Percentiles rank a stretch among this genome's conserved stretches.
These are phyloP conservation scores for Melaleuca alternifolia DNA, from an alignment of 345 rosid genomes.

Conservation along the genomic window DNA sequence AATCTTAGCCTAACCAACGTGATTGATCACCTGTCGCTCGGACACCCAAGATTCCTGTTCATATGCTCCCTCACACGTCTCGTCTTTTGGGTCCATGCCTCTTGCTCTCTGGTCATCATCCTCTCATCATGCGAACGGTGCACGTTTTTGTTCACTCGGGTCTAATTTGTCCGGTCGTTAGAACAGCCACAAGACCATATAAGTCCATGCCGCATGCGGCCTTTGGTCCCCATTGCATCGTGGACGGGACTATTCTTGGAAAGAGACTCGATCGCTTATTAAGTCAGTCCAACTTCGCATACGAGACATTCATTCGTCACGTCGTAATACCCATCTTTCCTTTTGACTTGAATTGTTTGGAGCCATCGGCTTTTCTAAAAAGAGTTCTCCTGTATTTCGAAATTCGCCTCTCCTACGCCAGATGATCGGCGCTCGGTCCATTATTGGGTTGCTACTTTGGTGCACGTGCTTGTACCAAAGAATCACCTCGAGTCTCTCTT, in stretches of 20 bases:
- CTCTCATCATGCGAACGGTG: not conserved
- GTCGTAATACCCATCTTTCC: not conserved
- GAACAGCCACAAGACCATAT: not conserved
- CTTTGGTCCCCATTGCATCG: not conserved
- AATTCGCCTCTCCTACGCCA: not conserved
- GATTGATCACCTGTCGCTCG: not conserved
- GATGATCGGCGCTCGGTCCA: not conserved
- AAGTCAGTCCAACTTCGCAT: not conserved
- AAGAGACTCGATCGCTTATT: not conserved
- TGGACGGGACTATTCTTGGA: not conserved
- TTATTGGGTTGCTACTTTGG: not conserved
- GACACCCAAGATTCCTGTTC: not conserved
- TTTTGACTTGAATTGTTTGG: not conserved
- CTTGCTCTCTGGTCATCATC: no score
- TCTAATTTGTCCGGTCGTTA: not conserved
- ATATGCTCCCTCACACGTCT: not conserved
- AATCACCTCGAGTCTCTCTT: not conserved
- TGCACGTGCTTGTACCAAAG: not conserved
- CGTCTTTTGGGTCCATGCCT: not conserved
- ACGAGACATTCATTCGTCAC: not conserved
- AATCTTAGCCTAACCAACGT: not conserved
- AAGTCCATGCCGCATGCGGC: not conserved
- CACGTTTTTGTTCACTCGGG: not conserved
- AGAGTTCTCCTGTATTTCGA: no score
- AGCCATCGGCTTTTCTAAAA: not conserved